phyloP scores from a whole-genome alignment of 345 rosid genomes.

The Fremontodendron californicum region DNA sequence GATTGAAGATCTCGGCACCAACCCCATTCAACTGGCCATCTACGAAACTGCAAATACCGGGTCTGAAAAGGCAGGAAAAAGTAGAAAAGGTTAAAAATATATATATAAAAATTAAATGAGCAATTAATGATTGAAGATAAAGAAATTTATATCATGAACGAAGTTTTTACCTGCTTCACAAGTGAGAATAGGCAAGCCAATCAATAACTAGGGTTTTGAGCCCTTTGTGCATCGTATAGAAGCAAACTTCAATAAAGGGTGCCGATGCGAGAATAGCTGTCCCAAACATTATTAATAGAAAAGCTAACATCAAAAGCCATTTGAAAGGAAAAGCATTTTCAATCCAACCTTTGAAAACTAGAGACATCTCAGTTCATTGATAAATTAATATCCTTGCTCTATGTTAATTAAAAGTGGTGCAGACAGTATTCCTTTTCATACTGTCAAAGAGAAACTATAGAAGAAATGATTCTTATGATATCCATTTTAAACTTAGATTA shows the following conservation, averaged over 20 bases:
- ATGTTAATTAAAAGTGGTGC: not conserved
- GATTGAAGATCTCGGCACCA: slow-evolving; percentile 94
- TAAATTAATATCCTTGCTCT: slow-evolving; percentile 17
- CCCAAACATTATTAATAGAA: slow-evolving; percentile 8
- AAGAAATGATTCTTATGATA: not conserved
- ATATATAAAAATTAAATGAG: slow-evolving; percentile 5
- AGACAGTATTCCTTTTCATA: not conserved
- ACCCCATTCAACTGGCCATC: slow-evolving; percentile 99
- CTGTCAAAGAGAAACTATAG: not conserved
- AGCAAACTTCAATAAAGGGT: slow-evolving; percentile 48
- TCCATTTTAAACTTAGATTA: not conserved
- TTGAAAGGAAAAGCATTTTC: slow-evolving; percentile 4
- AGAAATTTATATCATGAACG: not conserved
- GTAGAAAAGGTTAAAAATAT: slow-evolving; percentile 1
- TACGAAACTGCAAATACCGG: slow-evolving; percentile 60
- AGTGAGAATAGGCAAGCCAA: slow-evolving; percentile 81
- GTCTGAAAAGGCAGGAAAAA: slow-evolving; percentile 32
- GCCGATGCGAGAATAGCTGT: slow-evolving; percentile 63
- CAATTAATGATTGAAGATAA: not conserved
- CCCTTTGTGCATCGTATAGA: slow-evolving; percentile 40
- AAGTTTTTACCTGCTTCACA: slow-evolving; percentile 72
- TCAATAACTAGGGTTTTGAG: slow-evolving; percentile 70
- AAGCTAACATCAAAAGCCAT: slow-evolving; percentile 8
- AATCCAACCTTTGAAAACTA: not conserved
- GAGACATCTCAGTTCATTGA: not conserved